Base-by-base conservation (phyloP, 2,329 filamentous ascomycete species). In the Colletotrichum orchidophilum region DNA sequence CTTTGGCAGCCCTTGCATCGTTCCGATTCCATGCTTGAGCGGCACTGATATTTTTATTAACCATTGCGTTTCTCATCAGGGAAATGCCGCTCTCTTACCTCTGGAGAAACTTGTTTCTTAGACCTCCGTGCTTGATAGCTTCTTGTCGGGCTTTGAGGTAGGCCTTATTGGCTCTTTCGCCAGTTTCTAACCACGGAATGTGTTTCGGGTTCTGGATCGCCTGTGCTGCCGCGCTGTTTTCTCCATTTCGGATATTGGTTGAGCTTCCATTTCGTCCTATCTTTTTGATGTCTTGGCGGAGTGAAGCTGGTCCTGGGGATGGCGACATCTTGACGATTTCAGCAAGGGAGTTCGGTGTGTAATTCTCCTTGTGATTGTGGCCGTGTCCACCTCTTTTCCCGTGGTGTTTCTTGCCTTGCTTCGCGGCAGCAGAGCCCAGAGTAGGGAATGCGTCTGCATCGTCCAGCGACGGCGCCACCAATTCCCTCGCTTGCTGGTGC, bases 11-110 rank as follows among this genome's bases (percentile, higher is more conserved):
- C 73, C 96, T 92, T 50, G 96, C 96, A 80, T 99, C 96, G 77
- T 98, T 98, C 69, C 96, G 93, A 80, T 98, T 98, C 96, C 96
- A 99, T 26, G 96, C 96, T 87, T 98, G 96, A 9, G 96, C 96
- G 75, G 96, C 96, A 81, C 95, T 97, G 73, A 52, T 29, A 13
- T 11, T 18, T 12, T 54, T 70, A 46, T 70, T 66, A 39, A 52
- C 59, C n/a, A n/a, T 53, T 6, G 24, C 21, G 12, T 7, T 11
- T 31, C 18, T 31, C 15, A 15, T 39, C 11, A 13, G 11, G 6
- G 5, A 12, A n/a, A 5, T 46, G n/a, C 29, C 13, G 5, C 18
- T 18, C 24, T 79, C 84, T 77, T 83, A 96, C 94, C 94, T 97
- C 82, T 98, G 96, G 65, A 99, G 83, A 77, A 98, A 99, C 80